A percentile compares a stretch with the other conserved stretches of the same genome.
Evolutionary conservation across 1,284 basidiomycete genomes (phyloP).

Genomic region (Ganoderma leucocontextum): DNA sequence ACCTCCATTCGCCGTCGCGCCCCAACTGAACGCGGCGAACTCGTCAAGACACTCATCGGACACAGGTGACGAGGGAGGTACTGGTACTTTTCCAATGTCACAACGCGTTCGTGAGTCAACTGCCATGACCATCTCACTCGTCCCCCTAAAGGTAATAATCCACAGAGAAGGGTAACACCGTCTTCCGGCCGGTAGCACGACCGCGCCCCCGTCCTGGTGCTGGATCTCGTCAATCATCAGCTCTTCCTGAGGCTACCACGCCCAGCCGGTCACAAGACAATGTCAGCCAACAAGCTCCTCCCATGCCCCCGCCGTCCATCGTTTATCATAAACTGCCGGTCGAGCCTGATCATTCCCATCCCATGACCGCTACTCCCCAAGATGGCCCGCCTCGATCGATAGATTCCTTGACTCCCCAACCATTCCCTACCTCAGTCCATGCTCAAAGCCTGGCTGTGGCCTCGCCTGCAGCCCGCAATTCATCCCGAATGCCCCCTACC

Average conservation of each 20-base stretch:
- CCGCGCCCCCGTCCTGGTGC: conserved; percentile 51
- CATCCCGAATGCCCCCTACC: conserved; percentile 24
- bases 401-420: neutral
- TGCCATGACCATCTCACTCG: conserved; percentile 29
- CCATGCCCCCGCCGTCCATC: conserved; percentile 37
- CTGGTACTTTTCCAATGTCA: conserved; percentile 57
- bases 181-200: conserved; percentile 73
- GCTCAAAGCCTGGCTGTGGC: neutral
- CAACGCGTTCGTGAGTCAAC: conserved; percentile 74
- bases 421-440: neutral
- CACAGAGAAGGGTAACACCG: conserved; percentile 73
- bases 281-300: conserved; percentile 5
- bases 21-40: neutral
- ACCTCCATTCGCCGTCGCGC: conserved; percentile 1
- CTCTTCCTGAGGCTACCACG: conserved; percentile 40
- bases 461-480: conserved; percentile 5
- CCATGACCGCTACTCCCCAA: neutral
- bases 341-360: conserved; percentile 4
- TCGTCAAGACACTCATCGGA: neutral
- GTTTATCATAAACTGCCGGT: conserved; percentile 23
- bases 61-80: neutral
- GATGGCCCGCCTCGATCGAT: neutral
- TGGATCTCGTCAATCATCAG: conserved; percentile 50
- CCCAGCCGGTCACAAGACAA: conserved; percentile 13
- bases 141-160: neutral